phyloP scores from a whole-genome alignment of 75 land plant species.

The Cupressus sempervirens region DNA sequence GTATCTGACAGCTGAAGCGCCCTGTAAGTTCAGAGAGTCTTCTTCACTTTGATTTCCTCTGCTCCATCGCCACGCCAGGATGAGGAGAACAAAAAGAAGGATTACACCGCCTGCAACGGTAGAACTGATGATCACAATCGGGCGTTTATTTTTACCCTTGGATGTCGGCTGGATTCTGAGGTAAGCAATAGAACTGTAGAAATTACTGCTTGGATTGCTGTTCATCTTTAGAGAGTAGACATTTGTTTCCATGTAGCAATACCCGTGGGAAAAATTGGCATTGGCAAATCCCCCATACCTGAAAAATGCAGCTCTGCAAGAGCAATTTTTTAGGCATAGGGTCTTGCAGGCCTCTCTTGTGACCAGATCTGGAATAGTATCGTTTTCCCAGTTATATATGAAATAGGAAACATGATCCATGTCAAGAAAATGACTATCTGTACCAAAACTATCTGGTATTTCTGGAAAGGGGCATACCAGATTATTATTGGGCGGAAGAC shows the following conservation, averaged over 20 bases:
- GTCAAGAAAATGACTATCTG: conserved; percentile 4
- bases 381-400: background rate
- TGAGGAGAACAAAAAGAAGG: background rate
- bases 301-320: conserved; percentile 29
- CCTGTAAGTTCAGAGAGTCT: background rate
- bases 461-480: background rate
- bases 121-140: background rate
- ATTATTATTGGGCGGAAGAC: background rate
- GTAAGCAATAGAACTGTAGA: background rate
- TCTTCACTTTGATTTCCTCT: background rate
- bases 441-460: background rate
- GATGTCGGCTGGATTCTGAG: background rate
- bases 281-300: background rate
- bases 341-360: conserved; percentile 21
- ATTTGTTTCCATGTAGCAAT: background rate
- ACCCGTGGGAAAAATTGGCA: background rate
- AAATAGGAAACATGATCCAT: conserved; percentile 20
- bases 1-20: background rate
- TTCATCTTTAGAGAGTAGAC: background rate
- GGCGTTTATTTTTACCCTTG: background rate
- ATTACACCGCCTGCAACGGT: background rate
- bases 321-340: conserved; percentile 11
- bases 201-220: background rate
- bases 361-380: background rate
- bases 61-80: background rate